phyloP scores from a whole-genome alignment of 176 grass and related monocot species.

The Zizania latifolia region DNA sequence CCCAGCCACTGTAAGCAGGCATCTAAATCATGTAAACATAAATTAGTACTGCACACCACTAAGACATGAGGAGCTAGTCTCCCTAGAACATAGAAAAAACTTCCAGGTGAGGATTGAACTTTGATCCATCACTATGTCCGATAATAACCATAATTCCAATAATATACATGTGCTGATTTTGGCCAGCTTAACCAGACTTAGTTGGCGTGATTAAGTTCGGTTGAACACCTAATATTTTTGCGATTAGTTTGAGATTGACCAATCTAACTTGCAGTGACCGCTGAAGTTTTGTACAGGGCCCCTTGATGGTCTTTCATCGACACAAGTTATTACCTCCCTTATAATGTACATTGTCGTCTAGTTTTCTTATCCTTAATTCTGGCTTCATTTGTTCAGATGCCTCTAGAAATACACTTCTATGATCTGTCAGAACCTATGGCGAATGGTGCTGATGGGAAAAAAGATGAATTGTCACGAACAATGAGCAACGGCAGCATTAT shows the following conservation, averaged over 20 bases:
- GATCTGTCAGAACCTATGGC: constrained; percentile 42
- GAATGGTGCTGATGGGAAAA: constrained; percentile 48
- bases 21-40: neutral
- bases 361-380: constrained; percentile 16
- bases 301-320: neutral
- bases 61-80: too few relatives aligned
- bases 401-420: constrained; percentile 76
- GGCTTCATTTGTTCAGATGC: constrained; percentile 59
- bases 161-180: constrained; percentile 2
- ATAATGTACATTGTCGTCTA: neutral
- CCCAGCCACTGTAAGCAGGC: neutral
- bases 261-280: neutral
- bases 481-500: constrained; percentile 43
- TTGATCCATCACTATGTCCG: neutral
- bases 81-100: neutral
- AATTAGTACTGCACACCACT: neutral
- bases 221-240: neutral
- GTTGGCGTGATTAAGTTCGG: neutral
- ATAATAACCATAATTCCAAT: neutral
- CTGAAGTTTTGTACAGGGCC: neutral
- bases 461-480: constrained; percentile 43
- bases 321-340: neutral
- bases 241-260: neutral
- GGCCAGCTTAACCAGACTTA: constrained; percentile 7
- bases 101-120: neutral